A percentile compares a stretch with the other conserved stretches of the same genome.
These are phyloP conservation scores for Hypericum androsaemum DNA, from an alignment of 345 rosid genomes.

Conservation along the genomic window DNA sequence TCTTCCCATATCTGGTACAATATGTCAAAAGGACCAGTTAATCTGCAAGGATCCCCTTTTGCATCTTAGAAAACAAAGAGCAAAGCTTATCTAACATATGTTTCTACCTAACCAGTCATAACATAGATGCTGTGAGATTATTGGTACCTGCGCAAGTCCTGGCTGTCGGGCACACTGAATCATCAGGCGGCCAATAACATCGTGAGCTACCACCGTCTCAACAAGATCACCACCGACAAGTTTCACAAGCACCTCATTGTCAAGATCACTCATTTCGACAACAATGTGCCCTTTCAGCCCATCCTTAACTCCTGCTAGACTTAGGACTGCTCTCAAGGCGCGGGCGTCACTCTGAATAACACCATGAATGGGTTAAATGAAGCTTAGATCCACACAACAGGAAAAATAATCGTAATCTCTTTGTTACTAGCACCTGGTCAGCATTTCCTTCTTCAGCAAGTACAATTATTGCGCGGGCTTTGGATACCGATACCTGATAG, in stretches of 20 bases:
- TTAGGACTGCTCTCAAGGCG: conserved; percentile 66
- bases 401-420: conserved; percentile 9
- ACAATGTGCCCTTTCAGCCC: conserved; percentile 66
- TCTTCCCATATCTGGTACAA: conserved; percentile 63
- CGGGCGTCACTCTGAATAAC: conserved; percentile 63
- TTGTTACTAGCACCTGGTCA: conserved; percentile 47
- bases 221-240: conserved; percentile 74
- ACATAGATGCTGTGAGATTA: too few relatives aligned
- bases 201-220: conserved; percentile 72
- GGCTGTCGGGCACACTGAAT: conserved; percentile 80
- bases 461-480: conserved; percentile 60
- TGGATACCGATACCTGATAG: conserved; percentile 63
- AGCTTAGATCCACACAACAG: conserved; percentile 9
- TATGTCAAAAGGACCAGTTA: conserved; percentile 3
- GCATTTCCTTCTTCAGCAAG: conserved; percentile 79
- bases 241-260: conserved; percentile 68
- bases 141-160: conserved; percentile 58
- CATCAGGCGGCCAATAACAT: conserved; percentile 77
- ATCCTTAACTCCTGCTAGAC: conserved; percentile 68
- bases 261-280: conserved; percentile 68
- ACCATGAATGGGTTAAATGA: conserved; percentile 13
- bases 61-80: conserved; percentile 5
- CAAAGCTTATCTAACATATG: not conserved
- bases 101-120: too few relatives aligned
- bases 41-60: not conserved